phyloP scores from a whole-genome alignment of 2,329 filamentous ascomycete species.

The Aureobasidium musti region DNA sequence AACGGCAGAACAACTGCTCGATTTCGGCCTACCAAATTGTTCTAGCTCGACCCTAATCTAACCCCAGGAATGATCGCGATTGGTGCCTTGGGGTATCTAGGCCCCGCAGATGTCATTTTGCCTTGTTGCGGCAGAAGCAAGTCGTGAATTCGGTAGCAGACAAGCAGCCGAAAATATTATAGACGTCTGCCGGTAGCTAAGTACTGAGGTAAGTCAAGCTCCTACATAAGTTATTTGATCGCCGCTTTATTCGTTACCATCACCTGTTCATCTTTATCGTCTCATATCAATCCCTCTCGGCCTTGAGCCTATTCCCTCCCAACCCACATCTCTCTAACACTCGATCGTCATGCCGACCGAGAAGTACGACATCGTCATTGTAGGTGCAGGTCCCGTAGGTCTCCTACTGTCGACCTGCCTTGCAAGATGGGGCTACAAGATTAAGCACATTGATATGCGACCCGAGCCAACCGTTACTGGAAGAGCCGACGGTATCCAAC shows the following conservation, averaged over 20 bases:
- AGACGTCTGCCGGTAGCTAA: conserved; percentile 16
- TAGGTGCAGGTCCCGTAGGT: conserved; percentile 86
- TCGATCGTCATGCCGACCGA: conserved; percentile 39
- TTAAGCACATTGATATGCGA: conserved; percentile 93
- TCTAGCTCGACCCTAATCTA: conserved; percentile 17
- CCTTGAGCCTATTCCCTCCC: neutral
- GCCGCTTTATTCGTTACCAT: neutral
- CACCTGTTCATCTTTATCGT: neutral
- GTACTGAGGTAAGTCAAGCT: neutral
- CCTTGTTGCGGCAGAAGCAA: conserved; percentile 9
- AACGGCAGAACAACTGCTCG: conserved; percentile 23
- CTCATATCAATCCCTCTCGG: neutral
- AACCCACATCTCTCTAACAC: neutral
- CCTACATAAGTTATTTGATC: conserved; percentile 25
- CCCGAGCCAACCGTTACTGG: conserved; percentile 82
- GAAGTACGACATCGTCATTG: conserved; percentile 72
- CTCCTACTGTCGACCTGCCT: conserved; percentile 85
- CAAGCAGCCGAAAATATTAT: conserved; percentile 27
- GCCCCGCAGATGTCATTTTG: conserved; percentile 25
- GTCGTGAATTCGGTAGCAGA: conserved; percentile 24
- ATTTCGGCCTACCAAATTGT: conserved; percentile 23
- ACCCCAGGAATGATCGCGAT: conserved; percentile 20
- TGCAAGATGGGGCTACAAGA: conserved; percentile 88
- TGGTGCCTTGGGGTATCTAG: neutral
- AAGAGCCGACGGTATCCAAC: conserved; percentile 89